Evolutionary conservation across 257 asterid species (phyloP).

Genomic region (Linaria vulgaris): DNA sequence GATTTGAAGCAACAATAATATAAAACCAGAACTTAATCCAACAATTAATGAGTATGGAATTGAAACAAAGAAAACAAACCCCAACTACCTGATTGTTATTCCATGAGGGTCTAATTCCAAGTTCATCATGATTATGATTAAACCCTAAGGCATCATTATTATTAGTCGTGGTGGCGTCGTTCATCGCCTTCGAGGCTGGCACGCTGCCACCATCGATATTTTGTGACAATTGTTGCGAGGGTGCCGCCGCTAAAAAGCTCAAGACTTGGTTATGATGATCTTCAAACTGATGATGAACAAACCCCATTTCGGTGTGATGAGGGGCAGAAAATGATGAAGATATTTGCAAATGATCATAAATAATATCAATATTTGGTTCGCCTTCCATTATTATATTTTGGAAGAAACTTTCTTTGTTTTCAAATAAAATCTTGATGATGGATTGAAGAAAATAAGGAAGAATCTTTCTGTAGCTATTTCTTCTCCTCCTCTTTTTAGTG

Average conservation of each 20-base stretch:
- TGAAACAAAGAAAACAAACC: background rate
- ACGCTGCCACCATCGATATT: slow-evolving; percentile 19
- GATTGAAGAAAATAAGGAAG: slow-evolving; percentile 28
- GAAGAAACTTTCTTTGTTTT: slow-evolving; percentile 11
- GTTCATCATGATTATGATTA: slow-evolving; percentile 33
- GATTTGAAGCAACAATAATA: slow-evolving; percentile 34
- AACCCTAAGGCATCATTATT: slow-evolving; percentile 49
- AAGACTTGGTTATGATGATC: slow-evolving; percentile 53
- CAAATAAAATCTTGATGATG: slow-evolving; percentile 36
- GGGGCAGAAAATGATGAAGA: slow-evolving; percentile 38
- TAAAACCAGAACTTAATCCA: slow-evolving; percentile 24
- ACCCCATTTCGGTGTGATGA: slow-evolving; percentile 59
- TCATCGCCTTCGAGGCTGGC: slow-evolving; percentile 16
- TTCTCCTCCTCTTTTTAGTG: slow-evolving; percentile 26
- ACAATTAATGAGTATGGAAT: slow-evolving; percentile 16
- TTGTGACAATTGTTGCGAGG: slow-evolving; percentile 33
- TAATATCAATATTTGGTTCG: slow-evolving; percentile 28
- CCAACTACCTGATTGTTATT: slow-evolving; percentile 55
- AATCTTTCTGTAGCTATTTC: slow-evolving; percentile 15
- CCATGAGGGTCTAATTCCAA: slow-evolving; percentile 60
- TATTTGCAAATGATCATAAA: slow-evolving; percentile 46
- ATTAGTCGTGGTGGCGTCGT: slow-evolving; percentile 20
- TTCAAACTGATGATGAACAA: slow-evolving; percentile 50
- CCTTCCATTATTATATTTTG: slow-evolving; percentile 54
- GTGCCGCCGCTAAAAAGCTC: slow-evolving; percentile 57